Evolutionary conservation across 371 early-diverging fungal species (phyloP), one percentile per base, ranked within the genome.

Genomic region (Antonospora locustae): DNA sequence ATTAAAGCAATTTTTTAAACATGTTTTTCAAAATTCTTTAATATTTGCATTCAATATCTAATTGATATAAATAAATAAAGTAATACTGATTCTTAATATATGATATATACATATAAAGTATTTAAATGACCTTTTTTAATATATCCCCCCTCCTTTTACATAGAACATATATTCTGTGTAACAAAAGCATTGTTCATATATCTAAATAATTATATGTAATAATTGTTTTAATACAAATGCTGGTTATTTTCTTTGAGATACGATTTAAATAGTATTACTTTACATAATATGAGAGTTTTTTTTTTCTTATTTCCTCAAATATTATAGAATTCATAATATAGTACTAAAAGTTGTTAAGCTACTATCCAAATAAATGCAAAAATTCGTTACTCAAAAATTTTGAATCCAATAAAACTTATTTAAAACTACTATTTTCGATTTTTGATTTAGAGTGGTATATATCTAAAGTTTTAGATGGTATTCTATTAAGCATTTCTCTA

Each of bases 401-500:
- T 9, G n/a, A 34, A 34, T 34, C n/a, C 7, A 34, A 34, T 9
- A 34, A 34, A 34, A 34, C 34, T n/a, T 34, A 9, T 34, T 9
- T 34, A 34, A 34, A 34, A 34, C 9, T 9, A 34, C n/a, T 34
- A 9, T 34, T 34, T 34, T 34, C 34, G n/a, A n/a, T 9, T 34
- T 34, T 7, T 34, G 34, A 34, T 9, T 34, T 34, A 6, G 48
- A 43, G 78, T 98, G 91, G 71, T 79, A 96, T 73, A 95, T 90
- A 58, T 84, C 81, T 45, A 96, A 77, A 48, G 90, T 76, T 67
- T 90, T 86, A 61, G 86, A 84, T 50, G 99, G 94, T 70, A 98
- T 95, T 76, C 97, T 87, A 79, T 95, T 96, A 37, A 98, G 82
- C 82, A 94, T 80, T 71, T 96, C 95, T 81, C 90, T 90, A 69